phyloP scores from a whole-genome alignment of 2,329 filamentous ascomycete species.

The Paraconiothyrium brasiliense region DNA sequence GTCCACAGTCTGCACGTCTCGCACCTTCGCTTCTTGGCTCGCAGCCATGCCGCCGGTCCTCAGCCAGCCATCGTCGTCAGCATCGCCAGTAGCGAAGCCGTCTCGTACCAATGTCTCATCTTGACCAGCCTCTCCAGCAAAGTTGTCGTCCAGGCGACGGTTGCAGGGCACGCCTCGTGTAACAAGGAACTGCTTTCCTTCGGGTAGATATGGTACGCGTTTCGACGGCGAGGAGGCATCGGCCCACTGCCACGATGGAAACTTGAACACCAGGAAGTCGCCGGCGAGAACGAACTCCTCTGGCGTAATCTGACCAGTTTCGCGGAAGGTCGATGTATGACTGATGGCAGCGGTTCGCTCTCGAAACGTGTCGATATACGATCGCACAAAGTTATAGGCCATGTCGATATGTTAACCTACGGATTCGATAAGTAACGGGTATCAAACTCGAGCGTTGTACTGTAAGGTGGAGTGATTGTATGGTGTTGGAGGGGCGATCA shows the following conservation, averaged over 20 bases:
- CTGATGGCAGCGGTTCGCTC: constrained; percentile 90
- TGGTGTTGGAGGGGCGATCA: constrained; percentile 7
- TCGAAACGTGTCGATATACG: constrained; percentile 88
- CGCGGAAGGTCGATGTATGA: constrained; percentile 91
- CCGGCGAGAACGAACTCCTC: constrained; percentile 96
- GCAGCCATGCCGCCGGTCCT: constrained; percentile 82
- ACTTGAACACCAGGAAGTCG: constrained; percentile 98
- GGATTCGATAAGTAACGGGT: constrained; percentile 2
- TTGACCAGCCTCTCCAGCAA: constrained; percentile 85
- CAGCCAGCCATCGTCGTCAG: constrained; percentile 87
- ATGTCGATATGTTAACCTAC: constrained; percentile 57
- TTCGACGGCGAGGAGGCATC: constrained; percentile 84
- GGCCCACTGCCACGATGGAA: constrained; percentile 97
- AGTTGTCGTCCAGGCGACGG: constrained; percentile 89
- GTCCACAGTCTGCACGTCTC: constrained; percentile 87
- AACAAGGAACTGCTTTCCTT: constrained; percentile 93
- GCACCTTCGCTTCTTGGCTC: constrained; percentile 77
- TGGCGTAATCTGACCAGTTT: constrained; percentile 93
- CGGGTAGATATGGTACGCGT: constrained; percentile 81
- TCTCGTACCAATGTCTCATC: constrained; percentile 88
- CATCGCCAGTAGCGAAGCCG: constrained; percentile 66
- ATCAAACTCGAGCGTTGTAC: background rate
- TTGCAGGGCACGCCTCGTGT: constrained; percentile 95
- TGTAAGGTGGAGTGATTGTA: constrained; percentile 12
- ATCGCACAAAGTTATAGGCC: constrained; percentile 82